phyloP scores from a whole-genome alignment of 371 early-diverging fungal species.

The Circinella umbellata region DNA sequence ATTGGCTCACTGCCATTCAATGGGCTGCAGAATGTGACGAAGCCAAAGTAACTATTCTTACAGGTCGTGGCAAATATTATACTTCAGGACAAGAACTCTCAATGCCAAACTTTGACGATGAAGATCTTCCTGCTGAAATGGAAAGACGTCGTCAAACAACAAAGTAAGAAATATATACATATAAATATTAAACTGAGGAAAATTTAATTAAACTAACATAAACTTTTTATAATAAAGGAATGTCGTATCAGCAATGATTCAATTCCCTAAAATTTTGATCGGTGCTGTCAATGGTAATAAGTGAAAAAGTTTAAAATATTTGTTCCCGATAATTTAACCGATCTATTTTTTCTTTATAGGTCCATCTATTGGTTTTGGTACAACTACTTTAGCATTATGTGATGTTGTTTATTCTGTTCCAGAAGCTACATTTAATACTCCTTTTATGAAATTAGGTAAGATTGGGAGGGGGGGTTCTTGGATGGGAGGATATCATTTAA shows the following conservation, averaged over 20 bases:
- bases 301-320: no score
- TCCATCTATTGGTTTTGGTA: slow-evolving; percentile 73
- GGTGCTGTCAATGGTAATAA: slow-evolving; percentile 71
- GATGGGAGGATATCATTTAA: neutral
- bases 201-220: no score
- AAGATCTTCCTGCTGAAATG: slow-evolving; percentile 32
- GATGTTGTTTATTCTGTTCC: slow-evolving; percentile 73
- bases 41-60: slow-evolving; percentile 65
- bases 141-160: slow-evolving; percentile 28
- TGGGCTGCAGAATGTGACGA: slow-evolving; percentile 56
- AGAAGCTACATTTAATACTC: slow-evolving; percentile 68
- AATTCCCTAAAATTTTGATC: slow-evolving; percentile 75
- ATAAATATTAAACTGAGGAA: neutral
- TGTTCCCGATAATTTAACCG: neutral
- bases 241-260: slow-evolving; percentile 61
- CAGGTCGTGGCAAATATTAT: slow-evolving; percentile 73
- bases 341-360: slow-evolving; percentile 37
- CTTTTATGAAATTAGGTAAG: slow-evolving; percentile 71
- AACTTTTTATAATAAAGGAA: slow-evolving; percentile 30
- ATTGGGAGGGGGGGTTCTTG: neutral
- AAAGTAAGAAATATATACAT: slow-evolving; percentile 17
- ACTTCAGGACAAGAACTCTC: slow-evolving; percentile 69
- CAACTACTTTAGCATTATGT: slow-evolving; percentile 69
- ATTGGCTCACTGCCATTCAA: slow-evolving; percentile 65
- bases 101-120: slow-evolving; percentile 40